A percentile compares a stretch with the other conserved stretches of the same genome.
phyloP scores from a whole-genome alignment of 768 basidiomycete species.

The Gloeostereum incarnatum region DNA sequence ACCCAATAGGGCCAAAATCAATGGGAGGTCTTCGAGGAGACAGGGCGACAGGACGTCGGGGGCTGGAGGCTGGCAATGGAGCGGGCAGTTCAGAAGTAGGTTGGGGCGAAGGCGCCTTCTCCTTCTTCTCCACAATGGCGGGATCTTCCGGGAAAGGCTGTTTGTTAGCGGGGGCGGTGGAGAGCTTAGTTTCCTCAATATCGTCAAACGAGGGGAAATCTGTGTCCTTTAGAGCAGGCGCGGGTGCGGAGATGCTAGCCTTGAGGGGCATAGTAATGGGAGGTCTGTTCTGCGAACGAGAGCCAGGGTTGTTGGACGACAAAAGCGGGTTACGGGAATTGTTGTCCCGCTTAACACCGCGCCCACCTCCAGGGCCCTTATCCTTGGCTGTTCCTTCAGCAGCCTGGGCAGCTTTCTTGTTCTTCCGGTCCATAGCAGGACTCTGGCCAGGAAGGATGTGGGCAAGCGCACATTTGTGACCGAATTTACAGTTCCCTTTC shows the following conservation, averaged over 20 bases:
- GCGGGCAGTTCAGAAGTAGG: slow-evolving; percentile 11
- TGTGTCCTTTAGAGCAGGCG: slow-evolving; percentile 66
- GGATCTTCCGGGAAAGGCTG: slow-evolving; percentile 9
- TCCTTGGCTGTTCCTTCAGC: slow-evolving; percentile 40
- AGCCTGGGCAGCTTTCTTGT: slow-evolving; percentile 84
- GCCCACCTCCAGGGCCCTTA: slow-evolving; percentile 18
- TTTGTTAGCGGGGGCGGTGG: slow-evolving; percentile 31
- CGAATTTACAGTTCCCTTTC: slow-evolving; percentile 78
- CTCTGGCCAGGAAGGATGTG: slow-evolving; percentile 91
- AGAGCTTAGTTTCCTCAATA: slow-evolving; percentile 48
- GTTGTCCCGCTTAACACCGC: slow-evolving; percentile 26
- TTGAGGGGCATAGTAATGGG: slow-evolving; percentile 64
- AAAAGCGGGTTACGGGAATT: slow-evolving; percentile 28
- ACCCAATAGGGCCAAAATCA: slow-evolving; percentile 81
- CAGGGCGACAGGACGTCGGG: slow-evolving; percentile 33
- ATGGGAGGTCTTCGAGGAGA: slow-evolving; percentile 22
- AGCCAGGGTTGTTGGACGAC: slow-evolving; percentile 20
- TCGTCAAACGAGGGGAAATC: slow-evolving; percentile 64
- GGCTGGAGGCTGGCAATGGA: slow-evolving; percentile 48
- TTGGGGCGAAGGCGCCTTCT: slow-evolving; percentile 15
- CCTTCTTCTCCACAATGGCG: slow-evolving; percentile 10
- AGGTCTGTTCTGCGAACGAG: slow-evolving; percentile 26
- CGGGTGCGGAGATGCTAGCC: slow-evolving; percentile 67
- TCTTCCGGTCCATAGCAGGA: slow-evolving; percentile 95
- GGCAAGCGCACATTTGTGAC: slow-evolving; percentile 83